These are phyloP conservation scores for Gardenia jasminoides DNA, from an alignment of 257 asterid genomes.

Conservation along the genomic window DNA sequence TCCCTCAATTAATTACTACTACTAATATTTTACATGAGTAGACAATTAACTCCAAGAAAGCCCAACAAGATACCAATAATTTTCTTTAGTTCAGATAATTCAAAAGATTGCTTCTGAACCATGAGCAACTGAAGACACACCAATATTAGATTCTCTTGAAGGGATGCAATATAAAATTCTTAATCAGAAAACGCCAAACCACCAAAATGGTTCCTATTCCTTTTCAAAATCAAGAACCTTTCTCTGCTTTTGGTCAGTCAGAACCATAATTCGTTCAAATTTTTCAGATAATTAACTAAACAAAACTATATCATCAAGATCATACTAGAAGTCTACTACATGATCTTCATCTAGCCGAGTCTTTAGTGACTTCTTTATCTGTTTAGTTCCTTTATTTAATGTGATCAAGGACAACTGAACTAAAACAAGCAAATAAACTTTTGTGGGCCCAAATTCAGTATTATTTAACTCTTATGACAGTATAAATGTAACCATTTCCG, in stretches of 20 bases:
- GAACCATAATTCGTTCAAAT: constrained; percentile 4
- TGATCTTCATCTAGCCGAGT: neutral
- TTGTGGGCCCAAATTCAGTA: constrained; percentile 40
- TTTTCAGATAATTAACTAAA: neutral
- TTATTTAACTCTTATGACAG: constrained; percentile 26
- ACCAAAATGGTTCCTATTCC: constrained; percentile 1
- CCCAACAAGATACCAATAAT: neutral
- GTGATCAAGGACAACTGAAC: constrained; percentile 26
- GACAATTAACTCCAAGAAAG: neutral
- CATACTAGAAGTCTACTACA: neutral
- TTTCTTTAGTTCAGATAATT: neutral
- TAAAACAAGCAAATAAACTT: constrained; percentile 23
- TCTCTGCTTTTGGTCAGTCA: neutral
- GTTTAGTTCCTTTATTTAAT: constrained; percentile 12
- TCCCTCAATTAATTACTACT: constrained; percentile 1
- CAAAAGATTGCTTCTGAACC: constrained; percentile 6
- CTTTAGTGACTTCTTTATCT: neutral
- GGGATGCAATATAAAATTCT: neutral
- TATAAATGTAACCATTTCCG: constrained; percentile 31
- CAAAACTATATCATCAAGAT: neutral
- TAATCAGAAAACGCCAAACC: neutral
- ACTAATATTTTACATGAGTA: neutral
- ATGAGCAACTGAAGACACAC: neutral
- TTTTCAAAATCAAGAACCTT: neutral
- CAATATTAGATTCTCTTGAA: constrained; percentile 7